phyloP scores from a whole-genome alignment of 2,329 filamentous ascomycete species.

The Cladophialophora exuberans region DNA sequence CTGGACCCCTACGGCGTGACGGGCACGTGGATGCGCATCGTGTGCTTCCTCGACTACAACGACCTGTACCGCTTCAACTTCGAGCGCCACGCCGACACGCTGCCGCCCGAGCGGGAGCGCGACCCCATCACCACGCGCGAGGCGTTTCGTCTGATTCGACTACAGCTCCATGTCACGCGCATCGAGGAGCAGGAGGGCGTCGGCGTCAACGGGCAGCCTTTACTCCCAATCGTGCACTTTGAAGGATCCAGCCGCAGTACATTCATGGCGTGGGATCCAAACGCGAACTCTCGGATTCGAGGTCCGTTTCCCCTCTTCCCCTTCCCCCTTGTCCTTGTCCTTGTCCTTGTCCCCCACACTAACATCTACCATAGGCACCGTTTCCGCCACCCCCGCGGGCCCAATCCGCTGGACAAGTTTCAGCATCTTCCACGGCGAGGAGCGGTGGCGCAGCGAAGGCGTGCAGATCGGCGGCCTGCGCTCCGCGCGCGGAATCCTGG shows the following conservation, averaged over 20 bases:
- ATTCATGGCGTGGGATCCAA: slow-evolving; percentile 68
- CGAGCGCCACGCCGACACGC: slow-evolving; percentile 45
- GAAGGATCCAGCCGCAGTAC: slow-evolving; percentile 63
- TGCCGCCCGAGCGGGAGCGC: slow-evolving; percentile 49
- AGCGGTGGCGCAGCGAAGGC: slow-evolving; percentile 76
- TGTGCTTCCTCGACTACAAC: slow-evolving; percentile 64
- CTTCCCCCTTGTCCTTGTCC: slow-evolving; percentile 5
- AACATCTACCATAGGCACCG: slow-evolving; percentile 52
- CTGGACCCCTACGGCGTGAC: slow-evolving; percentile 72
- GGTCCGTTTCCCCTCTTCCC: slow-evolving; percentile 48
- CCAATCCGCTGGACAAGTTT: slow-evolving; percentile 76
- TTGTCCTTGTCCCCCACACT: neutral
- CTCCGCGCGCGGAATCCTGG: slow-evolving; percentile 69
- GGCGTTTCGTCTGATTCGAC: slow-evolving; percentile 70
- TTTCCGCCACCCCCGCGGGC: slow-evolving; percentile 68
- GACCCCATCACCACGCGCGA: slow-evolving; percentile 64
- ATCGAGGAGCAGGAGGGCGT: slow-evolving; percentile 64
- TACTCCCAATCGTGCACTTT: slow-evolving; percentile 68
- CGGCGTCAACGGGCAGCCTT: slow-evolving; percentile 32
- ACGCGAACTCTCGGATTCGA: slow-evolving; percentile 67
- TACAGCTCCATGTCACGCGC: slow-evolving; percentile 65
- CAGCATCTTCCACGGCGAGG: slow-evolving; percentile 66
- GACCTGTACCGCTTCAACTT: slow-evolving; percentile 78
- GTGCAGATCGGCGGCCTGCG: slow-evolving; percentile 71
- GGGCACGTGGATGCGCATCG: slow-evolving; percentile 71